Conservation (phyloP, 805 yeast genomes). For the Sugiyamaella qingdaonensis region DNA sequence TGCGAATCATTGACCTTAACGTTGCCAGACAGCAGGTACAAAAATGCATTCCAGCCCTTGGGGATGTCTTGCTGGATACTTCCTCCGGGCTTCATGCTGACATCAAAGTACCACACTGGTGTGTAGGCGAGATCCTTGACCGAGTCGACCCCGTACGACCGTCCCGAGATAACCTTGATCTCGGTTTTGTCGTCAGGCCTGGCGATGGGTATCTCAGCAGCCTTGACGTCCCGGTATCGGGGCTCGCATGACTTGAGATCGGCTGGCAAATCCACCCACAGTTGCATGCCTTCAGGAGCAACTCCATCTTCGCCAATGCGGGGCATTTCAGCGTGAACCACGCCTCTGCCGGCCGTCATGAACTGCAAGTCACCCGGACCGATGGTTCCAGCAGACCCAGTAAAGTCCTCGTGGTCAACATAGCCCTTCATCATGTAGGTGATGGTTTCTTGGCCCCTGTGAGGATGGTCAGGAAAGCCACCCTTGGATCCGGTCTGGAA, state of each 20-base stretch:
- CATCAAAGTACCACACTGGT: conserved; percentile 72
- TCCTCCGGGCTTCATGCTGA: conserved; percentile 61
- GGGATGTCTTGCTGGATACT: conserved; percentile 57
- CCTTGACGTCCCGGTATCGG: conserved; percentile 68
- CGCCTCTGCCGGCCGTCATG: conserved; percentile 89
- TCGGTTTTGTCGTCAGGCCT: conserved; percentile 58
- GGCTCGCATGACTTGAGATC: conserved; percentile 60
- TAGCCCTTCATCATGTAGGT: conserved; percentile 61
- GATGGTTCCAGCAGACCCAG: conserved; percentile 71
- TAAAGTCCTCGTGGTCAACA: conserved; percentile 78
- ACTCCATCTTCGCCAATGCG: conserved; percentile 42
- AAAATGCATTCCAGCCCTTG: conserved; percentile 58
- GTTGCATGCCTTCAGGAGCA: conserved; percentile 63
- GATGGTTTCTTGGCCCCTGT: conserved; percentile 74
- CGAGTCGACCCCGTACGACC: conserved; percentile 69
- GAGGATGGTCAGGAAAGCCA: conserved; percentile 83
- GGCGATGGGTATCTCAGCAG: conserved; percentile 65
- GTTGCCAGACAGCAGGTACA: conserved; percentile 63
- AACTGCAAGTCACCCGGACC: conserved; percentile 81
- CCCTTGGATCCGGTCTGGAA: conserved; percentile 57
- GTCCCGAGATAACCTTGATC: conserved; percentile 74
- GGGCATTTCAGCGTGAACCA: conserved; percentile 85
- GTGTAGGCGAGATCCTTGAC: conserved; percentile 74
- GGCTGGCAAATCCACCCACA: conserved; percentile 81
- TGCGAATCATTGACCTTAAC: conserved; percentile 41